These are phyloP conservation scores for Cutaneotrichosporon spelunceum DNA, from an alignment of 1,284 basidiomycete species.

Conservation along the genomic window DNA sequence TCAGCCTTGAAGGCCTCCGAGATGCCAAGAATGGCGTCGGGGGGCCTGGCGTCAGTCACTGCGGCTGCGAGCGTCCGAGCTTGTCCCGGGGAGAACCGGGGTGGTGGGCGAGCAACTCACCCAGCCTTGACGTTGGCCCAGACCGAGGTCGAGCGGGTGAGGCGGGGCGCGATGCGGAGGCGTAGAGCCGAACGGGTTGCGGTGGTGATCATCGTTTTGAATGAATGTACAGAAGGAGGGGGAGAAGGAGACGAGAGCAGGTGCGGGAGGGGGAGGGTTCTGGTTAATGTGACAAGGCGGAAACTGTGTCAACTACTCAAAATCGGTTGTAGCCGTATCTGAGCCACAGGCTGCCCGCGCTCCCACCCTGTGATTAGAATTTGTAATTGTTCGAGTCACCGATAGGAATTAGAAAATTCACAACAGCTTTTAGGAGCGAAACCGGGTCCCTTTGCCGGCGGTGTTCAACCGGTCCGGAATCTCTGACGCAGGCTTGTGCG, in stretches of 20 bases:
- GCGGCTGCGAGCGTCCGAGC: background rate
- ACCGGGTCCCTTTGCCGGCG: background rate
- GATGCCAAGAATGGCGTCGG: slow-evolving; percentile 35
- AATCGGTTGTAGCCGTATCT: background rate
- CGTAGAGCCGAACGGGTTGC: slow-evolving; percentile 21
- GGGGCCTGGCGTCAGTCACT: slow-evolving; percentile 17
- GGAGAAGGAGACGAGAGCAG: background rate
- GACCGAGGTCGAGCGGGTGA: slow-evolving; percentile 22
- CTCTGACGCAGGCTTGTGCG: too few relatives aligned
- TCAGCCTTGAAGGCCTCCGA: slow-evolving; percentile 67
- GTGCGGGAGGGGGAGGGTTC: background rate
- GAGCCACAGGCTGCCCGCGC: background rate
- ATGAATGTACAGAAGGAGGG: too few relatives aligned
- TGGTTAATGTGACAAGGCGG: background rate
- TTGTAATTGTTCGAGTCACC: background rate
- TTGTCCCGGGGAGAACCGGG: slow-evolving; percentile 4
- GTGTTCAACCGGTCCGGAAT: background rate
- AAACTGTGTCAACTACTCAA: background rate
- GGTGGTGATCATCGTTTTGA: slow-evolving; percentile 20
- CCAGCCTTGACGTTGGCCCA: slow-evolving; percentile 26
- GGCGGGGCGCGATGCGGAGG: slow-evolving; percentile 16
- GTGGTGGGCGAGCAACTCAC: slow-evolving; percentile 12
- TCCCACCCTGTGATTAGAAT: background rate
- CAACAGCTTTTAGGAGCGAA: background rate
- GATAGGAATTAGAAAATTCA: background rate